These are phyloP conservation scores for Sungouiozyma ichnusensis DNA, from an alignment of 805 yeast species.

Conservation along the genomic window DNA sequence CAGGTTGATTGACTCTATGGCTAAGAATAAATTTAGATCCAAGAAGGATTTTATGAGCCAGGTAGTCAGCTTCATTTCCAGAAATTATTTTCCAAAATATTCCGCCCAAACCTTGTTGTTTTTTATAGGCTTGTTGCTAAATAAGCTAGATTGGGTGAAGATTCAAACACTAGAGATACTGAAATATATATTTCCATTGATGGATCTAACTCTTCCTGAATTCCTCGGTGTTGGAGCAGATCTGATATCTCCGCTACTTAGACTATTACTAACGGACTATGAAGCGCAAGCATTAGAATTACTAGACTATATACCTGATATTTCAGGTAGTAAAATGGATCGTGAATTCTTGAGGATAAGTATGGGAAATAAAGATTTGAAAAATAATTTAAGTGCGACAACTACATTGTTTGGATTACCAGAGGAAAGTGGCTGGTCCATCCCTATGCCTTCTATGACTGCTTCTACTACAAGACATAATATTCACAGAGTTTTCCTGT, in stretches of 20 bases:
- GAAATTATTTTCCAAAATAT: slow-evolving; percentile 59
- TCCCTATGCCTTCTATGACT: slow-evolving; percentile 88
- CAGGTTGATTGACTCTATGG: slow-evolving; percentile 63
- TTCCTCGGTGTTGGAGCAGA: slow-evolving; percentile 92
- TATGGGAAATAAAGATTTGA: slow-evolving; percentile 67
- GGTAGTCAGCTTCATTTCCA: slow-evolving; percentile 57
- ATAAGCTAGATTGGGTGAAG: slow-evolving; percentile 69
- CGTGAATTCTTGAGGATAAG: slow-evolving; percentile 87
- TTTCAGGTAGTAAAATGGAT: slow-evolving; percentile 87
- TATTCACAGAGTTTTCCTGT: slow-evolving; percentile 88
- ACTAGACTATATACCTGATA: slow-evolving; percentile 68
- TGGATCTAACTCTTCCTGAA: slow-evolving; percentile 67
- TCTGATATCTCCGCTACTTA: slow-evolving; percentile 75
- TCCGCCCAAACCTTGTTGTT: slow-evolving; percentile 69
- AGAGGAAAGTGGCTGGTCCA: slow-evolving; percentile 86
- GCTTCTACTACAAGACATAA: slow-evolving; percentile 84
- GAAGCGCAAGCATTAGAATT: slow-evolving; percentile 87
- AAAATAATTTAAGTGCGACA: slow-evolving; percentile 73
- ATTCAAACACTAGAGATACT: slow-evolving; percentile 68
- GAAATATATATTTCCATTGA: slow-evolving; percentile 62
- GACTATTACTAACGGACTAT: slow-evolving; percentile 70
- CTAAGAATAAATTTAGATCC: slow-evolving; percentile 75
- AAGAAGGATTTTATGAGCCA: slow-evolving; percentile 83
- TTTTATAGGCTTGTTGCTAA: slow-evolving; percentile 68
- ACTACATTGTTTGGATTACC: slow-evolving; percentile 93